Evolutionary conservation across 2,329 filamentous ascomycete genomes (phyloP).

Genomic region (Chaetomium sp.): DNA sequence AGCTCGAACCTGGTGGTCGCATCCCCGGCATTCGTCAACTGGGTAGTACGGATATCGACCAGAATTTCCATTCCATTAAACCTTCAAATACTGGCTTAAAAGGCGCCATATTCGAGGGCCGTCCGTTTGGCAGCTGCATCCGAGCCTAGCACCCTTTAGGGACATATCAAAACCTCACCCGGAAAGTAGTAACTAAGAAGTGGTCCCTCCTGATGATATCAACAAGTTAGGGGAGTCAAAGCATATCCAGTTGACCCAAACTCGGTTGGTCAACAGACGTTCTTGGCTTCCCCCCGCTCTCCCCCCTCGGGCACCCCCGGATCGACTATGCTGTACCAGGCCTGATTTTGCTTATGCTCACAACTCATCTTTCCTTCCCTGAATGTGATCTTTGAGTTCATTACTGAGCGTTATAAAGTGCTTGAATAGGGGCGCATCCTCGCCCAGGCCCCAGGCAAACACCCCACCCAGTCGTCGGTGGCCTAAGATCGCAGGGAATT

Average conservation of each 20-base stretch:
- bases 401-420: constrained; percentile 33
- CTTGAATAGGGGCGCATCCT: constrained; percentile 48
- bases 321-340: background rate
- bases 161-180: too few species aligned
- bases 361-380: constrained; percentile 22
- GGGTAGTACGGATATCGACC: too few species aligned
- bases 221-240: constrained; percentile 15
- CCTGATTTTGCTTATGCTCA: constrained; percentile 3
- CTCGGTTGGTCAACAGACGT: too few species aligned
- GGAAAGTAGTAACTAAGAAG: constrained; percentile 5
- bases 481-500: constrained; percentile 55
- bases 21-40: too few species aligned
- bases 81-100: too few species aligned
- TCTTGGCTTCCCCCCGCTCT: background rate
- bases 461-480: constrained; percentile 57
- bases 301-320: background rate
- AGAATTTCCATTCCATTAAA: too few species aligned
- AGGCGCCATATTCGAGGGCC: too few species aligned
- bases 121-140: too few species aligned
- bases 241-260: too few species aligned
- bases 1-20: too few species aligned
- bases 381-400: constrained; percentile 17
- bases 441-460: constrained; percentile 69
- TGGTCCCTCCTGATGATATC: constrained; percentile 22
- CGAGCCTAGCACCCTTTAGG: too few species aligned